Evolutionary conservation across 2,329 filamentous ascomycete genomes (phyloP).

Genomic region (Paracoccidioides brasiliensis): DNA sequence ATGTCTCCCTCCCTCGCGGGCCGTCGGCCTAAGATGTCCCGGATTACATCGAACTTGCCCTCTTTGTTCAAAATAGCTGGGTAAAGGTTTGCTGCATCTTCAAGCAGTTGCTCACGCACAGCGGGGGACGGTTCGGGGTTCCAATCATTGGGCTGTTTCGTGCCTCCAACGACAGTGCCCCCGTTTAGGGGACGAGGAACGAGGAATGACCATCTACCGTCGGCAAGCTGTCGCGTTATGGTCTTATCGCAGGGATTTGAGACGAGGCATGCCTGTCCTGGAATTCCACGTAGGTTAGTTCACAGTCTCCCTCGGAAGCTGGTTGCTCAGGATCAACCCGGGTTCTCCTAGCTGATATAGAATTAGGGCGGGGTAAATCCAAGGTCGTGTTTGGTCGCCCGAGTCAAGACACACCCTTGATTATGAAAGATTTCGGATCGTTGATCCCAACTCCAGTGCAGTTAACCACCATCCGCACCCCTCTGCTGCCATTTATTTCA

Average conservation of each 20-base stretch:
- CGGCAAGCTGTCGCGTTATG: conserved; percentile 48
- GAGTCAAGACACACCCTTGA: conserved; percentile 22
- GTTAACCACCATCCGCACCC: conserved; percentile 30
- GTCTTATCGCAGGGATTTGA: conserved; percentile 32
- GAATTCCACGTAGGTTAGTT: neutral
- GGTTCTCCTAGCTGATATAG: neutral
- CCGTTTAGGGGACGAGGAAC: conserved; percentile 50
- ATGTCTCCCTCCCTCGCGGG: conserved; percentile 36
- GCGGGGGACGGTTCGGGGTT: conserved; percentile 36
- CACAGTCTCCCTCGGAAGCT: neutral
- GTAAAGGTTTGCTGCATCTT: conserved; percentile 28
- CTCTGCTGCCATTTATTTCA: conserved; percentile 16
- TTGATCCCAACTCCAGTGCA: conserved; percentile 33
- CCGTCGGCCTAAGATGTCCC: conserved; percentile 35
- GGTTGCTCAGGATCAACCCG: neutral
- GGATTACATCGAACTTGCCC: conserved; percentile 30
- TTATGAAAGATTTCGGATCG: conserved; percentile 32
- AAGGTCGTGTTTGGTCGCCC: neutral
- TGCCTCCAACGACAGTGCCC: conserved; percentile 54
- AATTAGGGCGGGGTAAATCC: neutral
- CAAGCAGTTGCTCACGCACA: conserved; percentile 37
- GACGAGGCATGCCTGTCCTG: conserved; percentile 37
- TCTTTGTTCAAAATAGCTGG: conserved; percentile 25
- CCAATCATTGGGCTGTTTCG: conserved; percentile 49
- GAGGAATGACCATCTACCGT: conserved; percentile 51